Conservation (phyloP, 2,329 filamentous ascomycete species). For the Stachybotrys chartarum region DNA sequence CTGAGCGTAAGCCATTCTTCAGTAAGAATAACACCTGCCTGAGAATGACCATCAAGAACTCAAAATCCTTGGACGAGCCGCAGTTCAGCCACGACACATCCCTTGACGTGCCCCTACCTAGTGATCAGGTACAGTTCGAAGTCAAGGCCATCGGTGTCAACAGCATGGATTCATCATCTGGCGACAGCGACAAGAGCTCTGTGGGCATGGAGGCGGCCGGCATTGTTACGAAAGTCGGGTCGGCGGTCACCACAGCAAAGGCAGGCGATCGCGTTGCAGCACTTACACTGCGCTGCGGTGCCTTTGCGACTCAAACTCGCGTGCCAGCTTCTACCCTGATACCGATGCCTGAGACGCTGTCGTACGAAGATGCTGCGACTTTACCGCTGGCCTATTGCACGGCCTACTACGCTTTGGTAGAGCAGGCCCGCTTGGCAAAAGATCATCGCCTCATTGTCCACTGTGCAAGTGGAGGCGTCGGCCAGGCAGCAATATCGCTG, state of each 20-base stretch:
- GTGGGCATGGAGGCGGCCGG: not conserved
- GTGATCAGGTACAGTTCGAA: not conserved
- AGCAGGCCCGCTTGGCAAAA: not conserved
- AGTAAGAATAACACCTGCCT: not conserved
- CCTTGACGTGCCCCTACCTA: not conserved
- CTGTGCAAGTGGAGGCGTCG: not conserved
- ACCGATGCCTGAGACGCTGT: not conserved
- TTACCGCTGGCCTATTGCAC: not conserved
- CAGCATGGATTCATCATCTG: not conserved
- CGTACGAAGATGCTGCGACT: not conserved
- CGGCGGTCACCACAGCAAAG: not conserved
- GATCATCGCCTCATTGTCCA: not conserved
- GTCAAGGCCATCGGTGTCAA: not conserved
- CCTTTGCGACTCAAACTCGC: not conserved
- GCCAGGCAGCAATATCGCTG: not conserved
- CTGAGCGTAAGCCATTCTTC: not conserved
- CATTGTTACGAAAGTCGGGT: not conserved
- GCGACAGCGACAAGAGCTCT: not conserved
- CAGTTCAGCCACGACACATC: not conserved
- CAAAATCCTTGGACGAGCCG: not conserved
- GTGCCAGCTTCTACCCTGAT: not conserved
- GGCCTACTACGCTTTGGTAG: not conserved
- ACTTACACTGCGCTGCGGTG: not conserved
- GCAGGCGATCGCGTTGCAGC: not conserved
- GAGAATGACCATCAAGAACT: not conserved